Percentiles rank a stretch among this genome's conserved stretches.
phyloP scores from a whole-genome alignment of 1,284 basidiomycete species.

The Hymenochaete sp. region DNA sequence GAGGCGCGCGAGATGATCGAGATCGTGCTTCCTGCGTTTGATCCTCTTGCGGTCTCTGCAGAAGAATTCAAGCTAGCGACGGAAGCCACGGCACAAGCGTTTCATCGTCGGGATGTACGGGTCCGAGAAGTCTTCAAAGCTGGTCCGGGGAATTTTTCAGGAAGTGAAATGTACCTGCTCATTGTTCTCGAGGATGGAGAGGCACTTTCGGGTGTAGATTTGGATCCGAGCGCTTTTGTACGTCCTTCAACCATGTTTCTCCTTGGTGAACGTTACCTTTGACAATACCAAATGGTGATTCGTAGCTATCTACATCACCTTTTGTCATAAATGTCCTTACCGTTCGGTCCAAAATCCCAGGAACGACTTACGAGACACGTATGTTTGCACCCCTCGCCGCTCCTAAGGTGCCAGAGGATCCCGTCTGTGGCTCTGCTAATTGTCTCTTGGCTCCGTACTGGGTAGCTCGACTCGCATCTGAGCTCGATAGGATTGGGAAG shows the following conservation, averaged over 20 bases:
- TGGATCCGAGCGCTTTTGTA: constrained; percentile 34
- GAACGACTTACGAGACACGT: constrained; percentile 40
- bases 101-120: constrained; percentile 30
- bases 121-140: constrained; percentile 29
- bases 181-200: constrained; percentile 38
- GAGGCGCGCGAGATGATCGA: constrained; percentile 31
- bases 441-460: constrained; percentile 45
- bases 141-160: constrained; percentile 26
- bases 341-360: constrained; percentile 26
- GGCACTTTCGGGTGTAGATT: constrained; percentile 29
- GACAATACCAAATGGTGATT: constrained; percentile 22
- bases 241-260: constrained; percentile 18
- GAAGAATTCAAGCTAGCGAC: constrained; percentile 27
- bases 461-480: constrained; percentile 29
- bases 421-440: constrained; percentile 52
- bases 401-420: constrained; percentile 44
- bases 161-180: constrained; percentile 32
- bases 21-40: constrained; percentile 33
- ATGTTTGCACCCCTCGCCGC: constrained; percentile 41
- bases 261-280: constrained; percentile 6
- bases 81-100: constrained; percentile 28
- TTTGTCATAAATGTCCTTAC: constrained; percentile 33
- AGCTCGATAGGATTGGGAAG: too few species aligned
- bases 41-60: constrained; percentile 23
- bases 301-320: constrained; percentile 19